Evolutionary conservation across 306 rosid genomes (phyloP).

Genomic region (Casuarina cunninghamiana): DNA sequence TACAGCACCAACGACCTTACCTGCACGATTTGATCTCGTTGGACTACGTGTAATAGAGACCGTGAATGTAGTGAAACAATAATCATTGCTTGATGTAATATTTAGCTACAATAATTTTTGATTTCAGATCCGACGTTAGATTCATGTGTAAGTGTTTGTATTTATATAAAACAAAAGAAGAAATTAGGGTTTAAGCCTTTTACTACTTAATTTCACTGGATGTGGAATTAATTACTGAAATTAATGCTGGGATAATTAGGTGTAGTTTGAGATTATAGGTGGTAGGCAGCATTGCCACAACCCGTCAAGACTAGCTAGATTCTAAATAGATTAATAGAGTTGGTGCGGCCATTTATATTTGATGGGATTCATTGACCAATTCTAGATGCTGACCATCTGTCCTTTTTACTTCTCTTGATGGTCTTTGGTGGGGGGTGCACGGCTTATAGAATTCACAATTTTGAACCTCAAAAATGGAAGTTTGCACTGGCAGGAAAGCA

Average conservation of each 20-base stretch:
- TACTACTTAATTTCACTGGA: too few relatives aligned
- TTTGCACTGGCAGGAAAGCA: neutral
- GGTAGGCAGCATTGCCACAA: neutral
- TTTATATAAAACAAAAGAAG: too few relatives aligned
- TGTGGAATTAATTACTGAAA: too few relatives aligned
- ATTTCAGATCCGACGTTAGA: too few relatives aligned
- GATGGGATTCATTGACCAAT: slow-evolving; percentile 7
- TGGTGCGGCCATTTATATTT: neutral
- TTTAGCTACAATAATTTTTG: too few relatives aligned
- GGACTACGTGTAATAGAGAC: too few relatives aligned
- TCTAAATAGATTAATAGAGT: neutral
- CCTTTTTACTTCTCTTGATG: neutral
- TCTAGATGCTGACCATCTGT: neutral
- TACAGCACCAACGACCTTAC: too few relatives aligned
- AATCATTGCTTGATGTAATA: too few relatives aligned
- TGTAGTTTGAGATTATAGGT: neutral
- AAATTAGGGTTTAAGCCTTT: too few relatives aligned
- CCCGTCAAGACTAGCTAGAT: neutral
- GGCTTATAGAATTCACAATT: neutral
- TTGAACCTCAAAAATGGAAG: neutral
- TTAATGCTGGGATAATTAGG: neutral
- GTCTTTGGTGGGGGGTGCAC: neutral
- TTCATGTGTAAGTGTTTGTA: too few relatives aligned
- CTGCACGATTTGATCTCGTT: too few relatives aligned
- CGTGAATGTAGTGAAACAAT: too few relatives aligned